These are phyloP conservation scores for Schizonepeta tenuifolia DNA, from an alignment of 257 asterid species.

Conservation along the genomic window DNA sequence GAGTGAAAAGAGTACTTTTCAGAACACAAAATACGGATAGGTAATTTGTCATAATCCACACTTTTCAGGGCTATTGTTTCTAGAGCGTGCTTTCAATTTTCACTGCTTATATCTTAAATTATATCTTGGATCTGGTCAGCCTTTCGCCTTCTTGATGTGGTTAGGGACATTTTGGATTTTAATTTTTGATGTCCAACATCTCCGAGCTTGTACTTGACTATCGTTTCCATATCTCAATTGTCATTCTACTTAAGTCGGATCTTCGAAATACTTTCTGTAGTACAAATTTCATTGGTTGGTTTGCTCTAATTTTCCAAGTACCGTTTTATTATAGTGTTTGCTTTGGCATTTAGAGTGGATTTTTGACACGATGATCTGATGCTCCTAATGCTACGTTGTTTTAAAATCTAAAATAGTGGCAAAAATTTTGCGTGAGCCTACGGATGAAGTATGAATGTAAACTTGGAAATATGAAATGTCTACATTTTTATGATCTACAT, in stretches of 20 bases:
- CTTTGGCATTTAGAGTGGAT: background rate
- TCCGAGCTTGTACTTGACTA: background rate
- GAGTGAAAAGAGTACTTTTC: conserved; percentile 90
- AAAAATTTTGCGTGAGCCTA: background rate
- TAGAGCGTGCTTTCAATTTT: conserved; percentile 3
- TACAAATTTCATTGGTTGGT: background rate
- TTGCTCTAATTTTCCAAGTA: background rate
- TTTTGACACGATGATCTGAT: background rate
- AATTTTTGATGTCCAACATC: background rate
- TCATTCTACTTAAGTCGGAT: background rate
- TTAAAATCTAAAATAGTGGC: background rate
- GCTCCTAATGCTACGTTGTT: background rate
- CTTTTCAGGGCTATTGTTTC: background rate
- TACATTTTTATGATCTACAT: background rate
- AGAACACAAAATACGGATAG: conserved; percentile 95
- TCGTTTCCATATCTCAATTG: background rate
- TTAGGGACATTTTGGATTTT: background rate
- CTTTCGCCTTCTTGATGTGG: background rate
- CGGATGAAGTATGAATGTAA: background rate
- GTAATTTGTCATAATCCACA: conserved; percentile 36
- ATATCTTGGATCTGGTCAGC: background rate
- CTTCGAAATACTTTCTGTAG: background rate
- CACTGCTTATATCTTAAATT: background rate
- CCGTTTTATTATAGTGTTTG: background rate
- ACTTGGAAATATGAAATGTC: background rate